These are phyloP conservation scores for Cladosporium colombiae DNA, from an alignment of 2,329 filamentous ascomycete species.

Conservation along the genomic window DNA sequence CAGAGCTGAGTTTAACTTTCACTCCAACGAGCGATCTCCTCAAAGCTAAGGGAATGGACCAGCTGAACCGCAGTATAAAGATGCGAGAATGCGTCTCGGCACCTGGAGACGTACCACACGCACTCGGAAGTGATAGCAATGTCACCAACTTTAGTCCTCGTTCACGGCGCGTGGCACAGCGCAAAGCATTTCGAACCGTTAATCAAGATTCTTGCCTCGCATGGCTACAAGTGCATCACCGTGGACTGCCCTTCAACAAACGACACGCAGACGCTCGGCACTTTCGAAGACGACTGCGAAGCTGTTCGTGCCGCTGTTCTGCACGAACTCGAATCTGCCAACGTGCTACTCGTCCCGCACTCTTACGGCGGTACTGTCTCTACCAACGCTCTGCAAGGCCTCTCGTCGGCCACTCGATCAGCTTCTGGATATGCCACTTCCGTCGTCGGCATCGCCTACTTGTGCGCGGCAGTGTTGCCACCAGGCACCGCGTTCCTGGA, in stretches of 20 bases:
- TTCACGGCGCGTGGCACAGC: conserved; percentile 33
- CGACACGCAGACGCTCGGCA: background rate
- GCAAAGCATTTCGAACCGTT: conserved; percentile 25
- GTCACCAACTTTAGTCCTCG: conserved; percentile 24
- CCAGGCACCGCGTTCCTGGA: conserved; percentile 15
- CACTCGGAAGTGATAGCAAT: background rate
- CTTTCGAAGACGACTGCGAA: conserved; percentile 19
- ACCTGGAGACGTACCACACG: background rate
- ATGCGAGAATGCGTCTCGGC: background rate
- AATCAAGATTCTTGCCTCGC: conserved; percentile 20
- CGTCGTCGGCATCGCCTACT: conserved; percentile 24
- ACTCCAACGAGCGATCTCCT: no score
- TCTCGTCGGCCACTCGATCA: conserved; percentile 6
- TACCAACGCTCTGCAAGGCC: conserved; percentile 14
- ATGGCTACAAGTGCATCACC: conserved; percentile 26
- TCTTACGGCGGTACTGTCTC: conserved; percentile 23
- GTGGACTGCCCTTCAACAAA: conserved; percentile 26
- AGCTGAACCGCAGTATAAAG: background rate
- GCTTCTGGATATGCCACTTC: conserved; percentile 18
- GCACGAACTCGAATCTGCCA: background rate
- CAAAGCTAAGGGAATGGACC: no score
- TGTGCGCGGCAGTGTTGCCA: conserved; percentile 16
- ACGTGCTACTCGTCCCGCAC: conserved; percentile 27
- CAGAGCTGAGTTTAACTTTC: no score
- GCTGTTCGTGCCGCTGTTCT: conserved; percentile 16